These are phyloP conservation scores for Stemphylium beticola DNA, from an alignment of 2,329 filamentous ascomycete species.

Conservation along the genomic window DNA sequence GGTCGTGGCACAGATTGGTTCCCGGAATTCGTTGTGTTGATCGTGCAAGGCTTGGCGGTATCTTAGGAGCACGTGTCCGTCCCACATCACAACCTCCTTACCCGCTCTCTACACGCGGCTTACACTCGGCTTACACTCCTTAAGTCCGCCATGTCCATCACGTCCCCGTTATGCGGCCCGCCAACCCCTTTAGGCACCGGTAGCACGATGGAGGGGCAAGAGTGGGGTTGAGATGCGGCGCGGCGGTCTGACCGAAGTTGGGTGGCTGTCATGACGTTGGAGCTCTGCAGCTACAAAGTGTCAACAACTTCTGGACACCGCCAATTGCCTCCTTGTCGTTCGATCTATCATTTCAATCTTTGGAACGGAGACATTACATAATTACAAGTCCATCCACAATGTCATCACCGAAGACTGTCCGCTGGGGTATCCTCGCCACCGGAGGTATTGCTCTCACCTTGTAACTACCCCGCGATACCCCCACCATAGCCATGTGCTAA, in stretches of 20 bases:
- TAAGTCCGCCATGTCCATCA: not conserved
- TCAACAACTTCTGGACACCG: not conserved
- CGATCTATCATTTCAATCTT: not conserved
- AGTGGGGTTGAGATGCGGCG: constrained; percentile 23
- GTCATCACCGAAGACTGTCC: constrained; percentile 47
- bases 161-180: constrained; percentile 1
- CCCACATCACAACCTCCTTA: too few relatives aligned
- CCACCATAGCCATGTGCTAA: constrained; percentile 17
- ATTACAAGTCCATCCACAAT: constrained; percentile 20
- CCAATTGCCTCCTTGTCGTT: not conserved
- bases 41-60: too few relatives aligned
- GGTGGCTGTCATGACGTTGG: constrained; percentile 22
- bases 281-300: constrained; percentile 5
- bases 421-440: constrained; percentile 57
- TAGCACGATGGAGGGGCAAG: constrained; percentile 11
- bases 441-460: constrained; percentile 57
- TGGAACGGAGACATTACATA: not conserved
- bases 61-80: too few relatives aligned
- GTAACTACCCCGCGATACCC: constrained; percentile 34
- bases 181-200: constrained; percentile 11
- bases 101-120: not conserved
- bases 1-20: too few relatives aligned
- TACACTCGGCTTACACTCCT: not conserved
- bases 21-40: too few relatives aligned
- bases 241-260: constrained; percentile 6